These are phyloP conservation scores for Strobilomyces dryophilus DNA, from an alignment of 768 basidiomycete species.

Conservation along the genomic window DNA sequence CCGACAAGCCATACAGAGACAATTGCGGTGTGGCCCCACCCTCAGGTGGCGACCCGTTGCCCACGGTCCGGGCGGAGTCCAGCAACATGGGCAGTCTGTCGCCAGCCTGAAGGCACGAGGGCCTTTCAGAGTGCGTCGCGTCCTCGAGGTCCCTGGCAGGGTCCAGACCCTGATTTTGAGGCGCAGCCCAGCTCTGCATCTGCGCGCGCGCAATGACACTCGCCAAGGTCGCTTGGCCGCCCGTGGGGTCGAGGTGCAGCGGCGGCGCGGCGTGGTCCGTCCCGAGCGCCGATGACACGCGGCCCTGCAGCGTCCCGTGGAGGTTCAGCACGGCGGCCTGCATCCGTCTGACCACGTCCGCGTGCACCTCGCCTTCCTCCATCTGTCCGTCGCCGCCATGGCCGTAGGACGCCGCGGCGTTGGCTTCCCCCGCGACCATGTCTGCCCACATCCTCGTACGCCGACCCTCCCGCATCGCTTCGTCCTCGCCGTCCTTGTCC, in stretches of 20 bases:
- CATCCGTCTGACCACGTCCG: slow-evolving; percentile 42
- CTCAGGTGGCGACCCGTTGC: slow-evolving; percentile 5
- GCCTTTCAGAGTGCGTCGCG: slow-evolving; percentile 12
- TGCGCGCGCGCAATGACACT: slow-evolving; percentile 73
- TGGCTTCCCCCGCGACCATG: slow-evolving; percentile 39
- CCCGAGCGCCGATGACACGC: slow-evolving; percentile 56
- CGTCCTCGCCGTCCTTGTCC: slow-evolving; percentile 36
- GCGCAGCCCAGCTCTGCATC: slow-evolving; percentile 38
- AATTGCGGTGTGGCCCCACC: slow-evolving; percentile 37
- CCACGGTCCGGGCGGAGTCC: slow-evolving; percentile 6
- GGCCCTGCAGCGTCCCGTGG: slow-evolving; percentile 51
- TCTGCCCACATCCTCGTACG: slow-evolving; percentile 63
- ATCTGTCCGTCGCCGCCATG: slow-evolving; percentile 26
- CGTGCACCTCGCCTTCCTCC: slow-evolving; percentile 63
- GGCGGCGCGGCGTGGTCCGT: slow-evolving; percentile 31
- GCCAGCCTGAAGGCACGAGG: slow-evolving; percentile 1
- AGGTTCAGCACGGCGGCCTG: slow-evolving; percentile 52
- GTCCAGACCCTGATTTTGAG: slow-evolving; percentile 8
- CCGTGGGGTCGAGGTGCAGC: slow-evolving; percentile 40
- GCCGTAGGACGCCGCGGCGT: slow-evolving; percentile 5
- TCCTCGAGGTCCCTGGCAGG: background rate
- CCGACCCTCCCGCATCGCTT: slow-evolving; percentile 49
- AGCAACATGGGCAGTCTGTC: slow-evolving; percentile 5
- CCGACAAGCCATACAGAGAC: slow-evolving; percentile 68
- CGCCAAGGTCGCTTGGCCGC: slow-evolving; percentile 64